Percentiles rank a stretch among this genome's conserved stretches.
Conservation (phyloP, 805 yeast genomes). For the Groenewaldozyma tartarivorans region DNA sequence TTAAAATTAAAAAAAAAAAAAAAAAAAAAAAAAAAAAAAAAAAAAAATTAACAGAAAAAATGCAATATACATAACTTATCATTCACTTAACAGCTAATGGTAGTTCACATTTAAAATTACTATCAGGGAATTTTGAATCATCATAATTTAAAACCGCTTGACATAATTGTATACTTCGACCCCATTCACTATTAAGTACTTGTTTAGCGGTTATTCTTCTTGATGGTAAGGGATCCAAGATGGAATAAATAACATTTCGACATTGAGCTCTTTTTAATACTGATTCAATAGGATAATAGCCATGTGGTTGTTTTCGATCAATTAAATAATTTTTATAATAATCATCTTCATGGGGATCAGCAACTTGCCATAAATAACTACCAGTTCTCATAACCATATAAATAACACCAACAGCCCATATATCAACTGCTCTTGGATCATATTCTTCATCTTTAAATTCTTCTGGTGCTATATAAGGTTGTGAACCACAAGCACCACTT, state of each 20-base stretch:
- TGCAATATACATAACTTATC: neutral
- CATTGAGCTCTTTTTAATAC: slow-evolving; percentile 73
- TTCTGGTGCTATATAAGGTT: slow-evolving; percentile 89
- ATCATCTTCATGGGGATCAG: slow-evolving; percentile 65
- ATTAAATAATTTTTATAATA: slow-evolving; percentile 65
- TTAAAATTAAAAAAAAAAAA: too few relatives aligned
- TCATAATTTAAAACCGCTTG: slow-evolving; percentile 39
- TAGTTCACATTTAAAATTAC: neutral
- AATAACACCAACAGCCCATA: slow-evolving; percentile 82
- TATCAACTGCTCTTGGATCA: slow-evolving; percentile 74
- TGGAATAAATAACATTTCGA: slow-evolving; percentile 85
- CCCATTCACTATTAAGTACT: slow-evolving; percentile 91
- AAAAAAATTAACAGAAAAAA: neutral
- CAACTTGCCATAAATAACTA: slow-evolving; percentile 82
- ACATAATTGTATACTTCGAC: slow-evolving; percentile 76
- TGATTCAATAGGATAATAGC: slow-evolving; percentile 85
- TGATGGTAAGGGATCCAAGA: slow-evolving; percentile 82
- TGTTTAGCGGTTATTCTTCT: slow-evolving; percentile 85
- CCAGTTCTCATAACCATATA: slow-evolving; percentile 83
- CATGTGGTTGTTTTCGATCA: slow-evolving; percentile 72
- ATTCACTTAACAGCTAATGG: neutral
- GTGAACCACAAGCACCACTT: slow-evolving; percentile 77
- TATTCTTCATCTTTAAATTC: slow-evolving; percentile 52
- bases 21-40: too few relatives aligned
- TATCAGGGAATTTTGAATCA: slow-evolving; percentile 19